Base-by-base conservation (phyloP, 176 grass and related monocot genomes). In the Musa acuminata region DNA sequence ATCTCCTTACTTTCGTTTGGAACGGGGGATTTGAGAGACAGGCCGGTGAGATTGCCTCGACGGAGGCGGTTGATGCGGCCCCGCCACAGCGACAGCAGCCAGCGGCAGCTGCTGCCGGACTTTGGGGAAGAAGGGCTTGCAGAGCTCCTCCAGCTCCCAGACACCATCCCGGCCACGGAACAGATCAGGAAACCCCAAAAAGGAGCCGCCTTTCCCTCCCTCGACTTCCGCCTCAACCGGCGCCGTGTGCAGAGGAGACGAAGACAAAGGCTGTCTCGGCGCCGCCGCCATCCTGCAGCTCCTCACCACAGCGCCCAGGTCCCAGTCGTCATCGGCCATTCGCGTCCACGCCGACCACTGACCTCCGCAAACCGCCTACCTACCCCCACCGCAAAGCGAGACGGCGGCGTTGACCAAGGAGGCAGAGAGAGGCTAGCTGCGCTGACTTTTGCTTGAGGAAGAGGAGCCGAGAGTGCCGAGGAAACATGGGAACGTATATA, bases 291-390 rank as follows among this genome's bases (percentile, higher is more conserved):
- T 1, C 26, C 58, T 19, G 35, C 55, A 14, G 58, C 64, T 76
- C 16, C 87, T 80, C 22, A 96, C 89, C 29, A 96, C 84, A 48
- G 89, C 87, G 27, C 83, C 52, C 8, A 96, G 85, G 77, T 92
- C 89, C 92, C 89, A 96, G 82, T 89, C 82, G 72, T 96, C 86
- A 73, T 29, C 58, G 2, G 8, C 13, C 77, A 64, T 64, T 74
- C 59, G 81, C 82, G 51, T 8, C 60, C 13, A 58, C 26, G 12
- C 69, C 50, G 58, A 70, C 67, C 64, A 63, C 52, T 17, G 58
- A 35, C 62, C 80, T 73, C 7, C 50, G 35, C 14, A 25, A 43
- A 19, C 35, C 13, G 4, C 4, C 35, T 43, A 43, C 3, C 35
- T 43, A 43, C 66, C 14, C 2, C 66, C 35, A 22, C 8, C 74